A percentile compares a stretch with the other conserved stretches of the same genome.
Conservation (phyloP, 768 basidiomycete genomes). For the Phylloporus sp. region DNA sequence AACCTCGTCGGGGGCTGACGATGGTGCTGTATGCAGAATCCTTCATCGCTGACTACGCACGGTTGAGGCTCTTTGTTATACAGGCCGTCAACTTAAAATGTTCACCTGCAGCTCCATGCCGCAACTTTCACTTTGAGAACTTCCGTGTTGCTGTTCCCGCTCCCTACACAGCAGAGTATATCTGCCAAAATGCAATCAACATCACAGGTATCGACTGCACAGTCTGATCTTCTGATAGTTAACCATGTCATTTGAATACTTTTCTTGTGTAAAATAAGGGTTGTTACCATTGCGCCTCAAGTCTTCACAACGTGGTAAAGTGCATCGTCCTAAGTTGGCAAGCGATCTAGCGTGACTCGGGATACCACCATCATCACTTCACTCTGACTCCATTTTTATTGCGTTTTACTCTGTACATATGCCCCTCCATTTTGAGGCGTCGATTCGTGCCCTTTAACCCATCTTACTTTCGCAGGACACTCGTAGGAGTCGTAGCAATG, state of each 20-base stretch:
- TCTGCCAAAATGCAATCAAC: background rate
- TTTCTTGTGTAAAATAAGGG: no score
- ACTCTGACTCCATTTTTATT: background rate
- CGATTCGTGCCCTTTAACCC: constrained; percentile 3
- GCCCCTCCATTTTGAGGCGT: background rate
- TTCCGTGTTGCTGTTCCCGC: background rate
- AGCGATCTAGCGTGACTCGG: background rate
- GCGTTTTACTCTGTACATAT: constrained; percentile 7
- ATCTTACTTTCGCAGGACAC: background rate
- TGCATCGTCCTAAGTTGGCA: no score
- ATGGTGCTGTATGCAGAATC: background rate
- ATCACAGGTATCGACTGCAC: background rate
- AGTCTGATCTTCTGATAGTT: background rate
- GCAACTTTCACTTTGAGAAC: background rate
- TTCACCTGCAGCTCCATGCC: background rate
- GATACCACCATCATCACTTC: no score
- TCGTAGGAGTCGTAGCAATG: constrained; percentile 19
- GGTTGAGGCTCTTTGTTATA: background rate
- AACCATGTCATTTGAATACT: no score
- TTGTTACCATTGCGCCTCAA: no score
- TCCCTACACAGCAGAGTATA: background rate
- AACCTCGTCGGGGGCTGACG: background rate
- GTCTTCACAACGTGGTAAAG: no score
- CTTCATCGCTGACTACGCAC: background rate
- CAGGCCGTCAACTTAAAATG: background rate